Base-by-base conservation (phyloP, 163 green algal species). In the Smithsoniella earleae region DNA sequence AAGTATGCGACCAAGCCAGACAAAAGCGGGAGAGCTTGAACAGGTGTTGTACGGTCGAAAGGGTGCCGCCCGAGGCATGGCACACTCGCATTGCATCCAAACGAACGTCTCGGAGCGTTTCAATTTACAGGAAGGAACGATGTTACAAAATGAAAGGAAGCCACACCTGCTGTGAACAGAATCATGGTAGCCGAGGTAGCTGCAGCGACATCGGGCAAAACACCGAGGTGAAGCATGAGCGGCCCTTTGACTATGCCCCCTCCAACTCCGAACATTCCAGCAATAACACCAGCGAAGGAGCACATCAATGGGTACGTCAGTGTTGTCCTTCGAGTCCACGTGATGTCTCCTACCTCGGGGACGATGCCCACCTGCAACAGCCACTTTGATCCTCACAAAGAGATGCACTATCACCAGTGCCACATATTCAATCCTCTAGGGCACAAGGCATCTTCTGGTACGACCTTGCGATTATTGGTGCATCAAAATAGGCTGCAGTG, bases 161-260 rank as follows among this genome's bases (percentile, higher is more conserved):
- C n/a, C 73, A 27, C 36, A 33, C 3, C 3, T 10, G 36, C 34
- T 2, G 62, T 80, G 49, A 81, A 80, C 13, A 82, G 33, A 45
- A 87, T 86, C 85, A 91, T 89, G 43, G 86, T 89, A 33, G 83
- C 79, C 10, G 73, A 82, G 3, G 85, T 92, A 37, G 86, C 85
- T 2, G 85, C 85, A 4, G 84, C 80, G 16, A 92, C 84, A 37
- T 90, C 84, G 0, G 86, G 85, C 30, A 82, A 74, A 28, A 92
- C 80, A 0, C 85, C 85, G 74, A 92, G 82, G 75, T 88, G 82
- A 33, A 92, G 78, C 85, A 92, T 88, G 34, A 90, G 74, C 0
- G 86, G 86, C 8, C 81, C 86, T 77, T 90, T 83, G 46, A 83
- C 66, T 3, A 83, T 79, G 36, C 79, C 79, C 13, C 78, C 78